phyloP scores from a whole-genome alignment of 306 rosid genomes.

The Dalbergia cultrata region DNA sequence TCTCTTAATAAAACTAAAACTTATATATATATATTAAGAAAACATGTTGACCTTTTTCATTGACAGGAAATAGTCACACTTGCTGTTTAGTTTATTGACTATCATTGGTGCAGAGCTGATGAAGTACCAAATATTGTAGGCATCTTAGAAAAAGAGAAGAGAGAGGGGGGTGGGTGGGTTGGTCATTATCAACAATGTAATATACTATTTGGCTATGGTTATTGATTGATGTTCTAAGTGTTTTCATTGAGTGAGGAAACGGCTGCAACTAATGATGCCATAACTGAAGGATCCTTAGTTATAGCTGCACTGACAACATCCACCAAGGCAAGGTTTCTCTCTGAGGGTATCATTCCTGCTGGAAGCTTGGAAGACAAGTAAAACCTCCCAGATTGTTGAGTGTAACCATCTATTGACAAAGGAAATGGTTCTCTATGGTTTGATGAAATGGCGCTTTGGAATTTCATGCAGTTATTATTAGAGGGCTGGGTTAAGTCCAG shows the following conservation, averaged over 20 bases:
- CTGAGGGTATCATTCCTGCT: not conserved
- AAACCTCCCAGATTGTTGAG: constrained; percentile 32
- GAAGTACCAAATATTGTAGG: too few relatives aligned
- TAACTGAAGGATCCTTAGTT: constrained; percentile 47
- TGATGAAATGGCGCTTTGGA: constrained; percentile 36
- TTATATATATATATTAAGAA: not conserved
- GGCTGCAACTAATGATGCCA: constrained; percentile 42
- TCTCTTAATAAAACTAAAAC: not conserved
- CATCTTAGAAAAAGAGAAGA: too few relatives aligned
- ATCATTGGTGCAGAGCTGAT: too few relatives aligned
- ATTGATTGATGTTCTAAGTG: constrained; percentile 6
- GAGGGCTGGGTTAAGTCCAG: constrained; percentile 53
- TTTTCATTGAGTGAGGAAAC: constrained; percentile 44
- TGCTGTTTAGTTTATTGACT: not conserved
- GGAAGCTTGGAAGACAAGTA: constrained; percentile 30
- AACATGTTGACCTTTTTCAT: not conserved
- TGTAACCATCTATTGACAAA: constrained; percentile 5
- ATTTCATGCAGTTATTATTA: not conserved
- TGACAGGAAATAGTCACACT: not conserved
- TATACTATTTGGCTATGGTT: not conserved
- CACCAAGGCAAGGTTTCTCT: constrained; percentile 38
- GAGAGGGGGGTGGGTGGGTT: too few relatives aligned
- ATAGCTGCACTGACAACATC: constrained; percentile 46
- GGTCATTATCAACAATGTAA: too few relatives aligned
- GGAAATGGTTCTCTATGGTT: constrained; percentile 35